These are phyloP conservation scores for Wickerhamiella brachini DNA, from an alignment of 805 yeast genomes.

Conservation along the genomic window DNA sequence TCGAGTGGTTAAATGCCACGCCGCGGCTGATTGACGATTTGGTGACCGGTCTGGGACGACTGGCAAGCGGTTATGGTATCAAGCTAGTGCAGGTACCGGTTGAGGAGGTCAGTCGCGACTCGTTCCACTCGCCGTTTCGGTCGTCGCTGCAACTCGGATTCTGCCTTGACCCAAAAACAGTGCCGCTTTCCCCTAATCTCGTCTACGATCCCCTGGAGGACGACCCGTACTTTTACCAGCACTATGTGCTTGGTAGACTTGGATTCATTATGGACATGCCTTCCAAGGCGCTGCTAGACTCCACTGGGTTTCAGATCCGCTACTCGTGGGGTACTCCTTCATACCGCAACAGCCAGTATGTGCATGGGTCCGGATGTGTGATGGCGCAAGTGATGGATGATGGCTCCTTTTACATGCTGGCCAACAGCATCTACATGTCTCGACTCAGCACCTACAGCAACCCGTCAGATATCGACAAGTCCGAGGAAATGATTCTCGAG, in stretches of 20 bases:
- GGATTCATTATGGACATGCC: conserved; percentile 61
- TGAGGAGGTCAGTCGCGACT: conserved; percentile 68
- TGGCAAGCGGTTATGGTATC: conserved; percentile 77
- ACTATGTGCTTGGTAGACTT: conserved; percentile 49
- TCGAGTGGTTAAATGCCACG: conserved; percentile 90
- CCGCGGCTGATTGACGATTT: conserved; percentile 73
- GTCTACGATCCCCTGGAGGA: conserved; percentile 17
- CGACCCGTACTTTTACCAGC: conserved; percentile 49
- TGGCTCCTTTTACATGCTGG: conserved; percentile 70
- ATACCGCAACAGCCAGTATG: conserved; percentile 56
- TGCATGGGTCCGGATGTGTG: conserved; percentile 80
- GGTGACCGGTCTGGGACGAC: conserved; percentile 60
- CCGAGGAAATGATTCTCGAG: conserved; percentile 38
- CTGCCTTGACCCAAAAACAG: conserved; percentile 39
- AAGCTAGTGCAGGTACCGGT: conserved; percentile 80
- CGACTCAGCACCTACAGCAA: conserved; percentile 36
- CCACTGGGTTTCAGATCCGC: conserved; percentile 41
- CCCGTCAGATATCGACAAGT: conserved; percentile 8
- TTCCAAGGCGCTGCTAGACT: conserved; percentile 46
- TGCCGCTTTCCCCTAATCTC: not conserved
- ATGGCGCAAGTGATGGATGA: conserved; percentile 73
- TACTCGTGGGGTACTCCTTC: conserved; percentile 69
- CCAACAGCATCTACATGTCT: conserved; percentile 72
- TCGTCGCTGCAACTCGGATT: conserved; percentile 60
- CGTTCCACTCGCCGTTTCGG: conserved; percentile 72